Evolutionary conservation across 2,329 filamentous ascomycete genomes (phyloP).

Genomic region (Colletotrichum echinochloae): DNA sequence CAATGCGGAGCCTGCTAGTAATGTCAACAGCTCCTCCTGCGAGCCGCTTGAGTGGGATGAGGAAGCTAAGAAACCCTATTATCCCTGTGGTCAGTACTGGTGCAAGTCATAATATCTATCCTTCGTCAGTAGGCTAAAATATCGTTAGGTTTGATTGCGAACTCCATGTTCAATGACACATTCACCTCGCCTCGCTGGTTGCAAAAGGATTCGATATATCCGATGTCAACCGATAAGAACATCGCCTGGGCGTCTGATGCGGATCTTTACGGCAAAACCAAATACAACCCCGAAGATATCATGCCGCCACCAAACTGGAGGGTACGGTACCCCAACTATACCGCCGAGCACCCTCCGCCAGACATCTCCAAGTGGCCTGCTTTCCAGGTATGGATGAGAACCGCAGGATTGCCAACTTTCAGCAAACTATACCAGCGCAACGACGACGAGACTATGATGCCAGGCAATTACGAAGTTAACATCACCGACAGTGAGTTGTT

Average conservation of each 20-base stretch:
- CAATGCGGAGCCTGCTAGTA: conserved; percentile 66
- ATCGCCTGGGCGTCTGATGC: conserved; percentile 92
- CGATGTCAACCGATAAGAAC: conserved; percentile 78
- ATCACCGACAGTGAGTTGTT: conserved; percentile 81
- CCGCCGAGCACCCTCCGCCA: conserved; percentile 72
- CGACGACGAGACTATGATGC: conserved; percentile 73
- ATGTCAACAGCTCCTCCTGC: conserved; percentile 78
- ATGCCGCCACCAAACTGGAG: conserved; percentile 90
- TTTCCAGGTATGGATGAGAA: conserved; percentile 99
- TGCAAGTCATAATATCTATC: not conserved
- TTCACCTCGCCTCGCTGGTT: conserved; percentile 75
- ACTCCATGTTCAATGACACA: conserved; percentile 96
- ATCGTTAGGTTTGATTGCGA: conserved; percentile 79
- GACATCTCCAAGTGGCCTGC: conserved; percentile 81
- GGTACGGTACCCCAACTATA: conserved; percentile 74
- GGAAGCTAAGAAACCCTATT: conserved; percentile 77
- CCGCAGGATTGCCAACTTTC: conserved; percentile 91
- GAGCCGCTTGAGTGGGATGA: conserved; percentile 73
- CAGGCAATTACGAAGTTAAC: conserved; percentile 80
- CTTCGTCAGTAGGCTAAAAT: not conserved
- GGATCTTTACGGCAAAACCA: conserved; percentile 78
- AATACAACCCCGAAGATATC: conserved; percentile 74
- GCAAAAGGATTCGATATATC: conserved; percentile 66
- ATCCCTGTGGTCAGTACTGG: conserved; percentile 75
- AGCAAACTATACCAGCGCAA: conserved; percentile 93